Evolutionary conservation across 2,329 filamentous ascomycete species (phyloP), one percentile per base, ranked within the genome.

Genomic region (Metarhizium humberi): DNA sequence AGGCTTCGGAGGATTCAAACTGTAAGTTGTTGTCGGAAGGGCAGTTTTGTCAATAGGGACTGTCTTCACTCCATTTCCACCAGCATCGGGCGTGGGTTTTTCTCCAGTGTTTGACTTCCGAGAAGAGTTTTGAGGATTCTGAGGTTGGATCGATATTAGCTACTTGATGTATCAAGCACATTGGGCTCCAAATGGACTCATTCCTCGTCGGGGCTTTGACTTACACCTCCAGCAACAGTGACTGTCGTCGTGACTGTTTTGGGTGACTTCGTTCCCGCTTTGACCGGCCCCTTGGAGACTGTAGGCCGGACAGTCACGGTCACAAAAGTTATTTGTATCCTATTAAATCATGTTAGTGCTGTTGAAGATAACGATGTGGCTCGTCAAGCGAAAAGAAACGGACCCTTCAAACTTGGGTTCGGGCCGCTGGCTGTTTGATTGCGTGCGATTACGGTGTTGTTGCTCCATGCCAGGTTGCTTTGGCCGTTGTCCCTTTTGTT

Each of bases 11-110:
- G 7, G 7, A 34, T 7, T 34, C 32, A 34, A 34, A 34, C 32
- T 11, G 32, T 11, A 11, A 34, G 32, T 34, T 11, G 32, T 34
- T 34, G 6, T 34, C 32, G 32, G 32, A 34, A 34, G 32, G 56
- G 56, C 55, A 32, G 62, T 63, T 32, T 59, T 45, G 6, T 61
- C 52, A 36, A 69, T 64, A 20, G 67, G 64, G 43, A 69, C 54
- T 18, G 63, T 67, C 16, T 62, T 62, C n/a, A 70, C 56, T 13
- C 64, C 64, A 38, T 65, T 62, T 30, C 62, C 63, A 45, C 63
- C 51, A 18, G 52, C 53, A 45, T 61, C 61, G n/a, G 59, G 20
- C 18, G 50, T 56, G 53, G 32, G 32, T 34, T 11, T 34, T 34
- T 11, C 32, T 34, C 32, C 10, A 34, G 32, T 34, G 10, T 34